Evolutionary conservation across 139 green algal species (phyloP).

Genomic region (Chlorella sorokiniana): DNA sequence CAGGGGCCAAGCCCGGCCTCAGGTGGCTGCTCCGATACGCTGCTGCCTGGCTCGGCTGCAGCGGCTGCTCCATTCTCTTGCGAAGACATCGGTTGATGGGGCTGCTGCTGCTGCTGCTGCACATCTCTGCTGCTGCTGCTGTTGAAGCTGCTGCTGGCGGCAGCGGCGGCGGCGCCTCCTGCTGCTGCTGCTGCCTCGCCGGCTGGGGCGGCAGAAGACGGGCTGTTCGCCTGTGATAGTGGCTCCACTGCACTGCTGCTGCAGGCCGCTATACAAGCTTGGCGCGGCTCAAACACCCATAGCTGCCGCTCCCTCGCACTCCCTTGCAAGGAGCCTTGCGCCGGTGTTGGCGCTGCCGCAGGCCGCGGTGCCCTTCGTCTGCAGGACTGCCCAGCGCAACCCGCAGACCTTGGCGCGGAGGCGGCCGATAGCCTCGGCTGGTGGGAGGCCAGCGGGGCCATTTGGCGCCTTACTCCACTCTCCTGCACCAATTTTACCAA

Average conservation of each 20-base stretch:
- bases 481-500: neutral
- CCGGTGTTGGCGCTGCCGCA: too few species aligned
- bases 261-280: neutral
- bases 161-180: neutral
- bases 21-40: slow-evolving; percentile 7
- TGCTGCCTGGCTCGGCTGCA: neutral
- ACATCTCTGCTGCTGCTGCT: slow-evolving; percentile 15
- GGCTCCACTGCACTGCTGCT: neutral
- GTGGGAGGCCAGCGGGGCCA: neutral
- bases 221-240: neutral
- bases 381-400: too few species aligned
- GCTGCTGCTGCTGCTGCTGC: slow-evolving; percentile 1
- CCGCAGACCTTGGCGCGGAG: too few species aligned
- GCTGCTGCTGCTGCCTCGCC: neutral
- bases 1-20: neutral
- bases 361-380: too few species aligned
- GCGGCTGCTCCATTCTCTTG: neutral
- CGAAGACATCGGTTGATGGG: neutral
- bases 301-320: neutral
- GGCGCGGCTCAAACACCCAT: neutral
- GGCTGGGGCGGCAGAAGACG: neutral
- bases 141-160: neutral
- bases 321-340: neutral
- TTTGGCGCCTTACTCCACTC: neutral
- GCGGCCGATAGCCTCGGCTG: neutral